A percentile compares a stretch with the other conserved stretches of the same genome.
These are phyloP conservation scores for Globisporangium cystogenes DNA, from an alignment of 352 stramenopile species.

Conservation along the genomic window DNA sequence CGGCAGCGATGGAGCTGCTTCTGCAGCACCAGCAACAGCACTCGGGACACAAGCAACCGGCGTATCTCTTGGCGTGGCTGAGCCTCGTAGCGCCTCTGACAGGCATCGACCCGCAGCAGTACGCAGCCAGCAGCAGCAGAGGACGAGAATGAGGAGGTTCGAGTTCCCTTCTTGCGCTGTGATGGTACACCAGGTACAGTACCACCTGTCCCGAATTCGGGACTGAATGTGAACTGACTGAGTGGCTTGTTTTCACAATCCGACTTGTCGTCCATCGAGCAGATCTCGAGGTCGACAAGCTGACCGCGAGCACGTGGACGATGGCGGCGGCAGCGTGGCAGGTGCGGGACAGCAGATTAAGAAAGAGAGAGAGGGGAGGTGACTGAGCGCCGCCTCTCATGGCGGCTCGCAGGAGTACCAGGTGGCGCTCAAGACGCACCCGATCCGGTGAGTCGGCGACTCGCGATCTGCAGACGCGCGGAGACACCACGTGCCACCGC, in stretches of 20 bases:
- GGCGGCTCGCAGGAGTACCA: background rate
- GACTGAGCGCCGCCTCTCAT: background rate
- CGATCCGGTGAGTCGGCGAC: background rate
- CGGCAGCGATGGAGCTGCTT: slow-evolving; percentile 58
- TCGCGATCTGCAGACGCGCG: no score
- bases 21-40: slow-evolving; percentile 11
- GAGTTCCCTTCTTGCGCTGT: no score
- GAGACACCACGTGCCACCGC: no score
- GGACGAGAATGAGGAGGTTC: no score
- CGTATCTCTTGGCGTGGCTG: slow-evolving; percentile 65
- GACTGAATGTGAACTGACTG: background rate
- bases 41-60: slow-evolving; percentile 1
- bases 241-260: background rate
- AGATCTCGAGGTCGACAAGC: no score
- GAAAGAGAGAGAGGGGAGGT: no score
- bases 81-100: slow-evolving; percentile 71
- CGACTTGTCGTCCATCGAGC: background rate
- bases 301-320: no score
- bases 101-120: slow-evolving; percentile 16
- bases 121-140: background rate
- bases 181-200: background rate
- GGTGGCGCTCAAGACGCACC: background rate
- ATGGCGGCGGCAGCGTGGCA: background rate
- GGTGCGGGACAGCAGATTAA: background rate
- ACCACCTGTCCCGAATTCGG: background rate